Evolutionary conservation across 345 rosid genomes (phyloP).

Genomic region (Gossypium sturtianum): DNA sequence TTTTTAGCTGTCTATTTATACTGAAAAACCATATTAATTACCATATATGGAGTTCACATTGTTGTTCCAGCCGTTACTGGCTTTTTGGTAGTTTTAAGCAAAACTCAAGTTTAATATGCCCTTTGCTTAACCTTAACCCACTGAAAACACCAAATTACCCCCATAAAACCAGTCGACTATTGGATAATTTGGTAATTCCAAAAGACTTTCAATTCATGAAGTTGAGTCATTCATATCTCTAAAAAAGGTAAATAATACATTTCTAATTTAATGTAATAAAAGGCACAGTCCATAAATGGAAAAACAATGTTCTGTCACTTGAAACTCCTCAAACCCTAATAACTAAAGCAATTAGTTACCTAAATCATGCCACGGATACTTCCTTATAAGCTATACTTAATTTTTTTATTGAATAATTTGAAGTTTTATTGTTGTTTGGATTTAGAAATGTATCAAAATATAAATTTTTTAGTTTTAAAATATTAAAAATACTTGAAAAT

Average conservation of each 20-base stretch:
- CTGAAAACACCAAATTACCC: constrained; percentile 6
- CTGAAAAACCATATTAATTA: not conserved
- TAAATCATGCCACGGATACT: constrained; percentile 4
- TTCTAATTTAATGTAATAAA: not conserved
- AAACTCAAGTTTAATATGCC: not conserved
- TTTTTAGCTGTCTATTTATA: not conserved
- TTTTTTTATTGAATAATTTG: no score
- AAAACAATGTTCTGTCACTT: constrained; percentile 4
- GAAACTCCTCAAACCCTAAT: constrained; percentile 3
- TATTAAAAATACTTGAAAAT: not conserved
- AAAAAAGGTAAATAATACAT: not conserved
- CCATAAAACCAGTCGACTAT: not conserved
- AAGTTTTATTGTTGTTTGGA: not conserved
- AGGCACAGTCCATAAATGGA: not conserved
- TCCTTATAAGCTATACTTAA: not conserved
- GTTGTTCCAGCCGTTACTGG: not conserved
- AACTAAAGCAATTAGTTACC: constrained; percentile 5
- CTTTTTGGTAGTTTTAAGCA: not conserved
- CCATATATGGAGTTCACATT: not conserved
- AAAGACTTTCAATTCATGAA: no score
- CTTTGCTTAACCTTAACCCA: not conserved
- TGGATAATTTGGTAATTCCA: no score
- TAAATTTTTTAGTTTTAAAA: not conserved
- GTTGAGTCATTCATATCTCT: not conserved
- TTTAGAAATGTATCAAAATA: not conserved